Evolutionary conservation across 2,329 filamentous ascomycete genomes (phyloP).

Genomic region (Epichloe gansuensis): DNA sequence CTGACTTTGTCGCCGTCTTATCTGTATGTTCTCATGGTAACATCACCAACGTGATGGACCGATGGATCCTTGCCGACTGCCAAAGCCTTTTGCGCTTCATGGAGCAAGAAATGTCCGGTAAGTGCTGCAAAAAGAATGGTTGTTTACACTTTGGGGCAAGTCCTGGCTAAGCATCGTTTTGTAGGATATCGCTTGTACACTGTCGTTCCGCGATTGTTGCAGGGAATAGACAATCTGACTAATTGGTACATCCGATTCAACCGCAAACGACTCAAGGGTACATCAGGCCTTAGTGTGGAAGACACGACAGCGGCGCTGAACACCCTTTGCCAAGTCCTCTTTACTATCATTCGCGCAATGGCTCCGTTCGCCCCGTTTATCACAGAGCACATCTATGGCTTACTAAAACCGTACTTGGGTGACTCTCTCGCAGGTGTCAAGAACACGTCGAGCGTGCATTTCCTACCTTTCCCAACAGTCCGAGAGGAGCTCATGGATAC

Average conservation of each 20-base stretch:
- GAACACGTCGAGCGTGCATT: constrained; percentile 73
- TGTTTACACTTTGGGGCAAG: too few species aligned
- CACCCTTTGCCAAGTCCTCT: constrained; percentile 81
- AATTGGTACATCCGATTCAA: constrained; percentile 94
- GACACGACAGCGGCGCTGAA: constrained; percentile 77
- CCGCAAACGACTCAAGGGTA: constrained; percentile 71
- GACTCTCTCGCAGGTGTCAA: constrained; percentile 46
- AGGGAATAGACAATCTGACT: constrained; percentile 72
- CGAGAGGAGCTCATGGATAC: constrained; percentile 71
- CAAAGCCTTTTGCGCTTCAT: constrained; percentile 79
- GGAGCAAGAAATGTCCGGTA: constrained; percentile 70
- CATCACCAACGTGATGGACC: constrained; percentile 56
- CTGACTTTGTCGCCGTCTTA: constrained; percentile 8
- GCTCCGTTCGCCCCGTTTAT: constrained; percentile 86
- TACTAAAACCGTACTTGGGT: constrained; percentile 67
- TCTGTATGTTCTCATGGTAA: neutral
- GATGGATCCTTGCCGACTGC: constrained; percentile 77
- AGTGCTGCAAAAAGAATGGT: constrained; percentile 15
- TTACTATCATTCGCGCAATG: constrained; percentile 65
- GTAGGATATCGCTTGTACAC: constrained; percentile 58
- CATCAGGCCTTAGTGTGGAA: constrained; percentile 31
- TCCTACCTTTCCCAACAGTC: constrained; percentile 71
- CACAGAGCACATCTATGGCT: constrained; percentile 54
- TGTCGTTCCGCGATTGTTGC: constrained; percentile 65
- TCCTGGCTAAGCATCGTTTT: neutral